Conservation (phyloP, 2,329 filamentous ascomycete species). For the Nigrograna mackinnonii region DNA sequence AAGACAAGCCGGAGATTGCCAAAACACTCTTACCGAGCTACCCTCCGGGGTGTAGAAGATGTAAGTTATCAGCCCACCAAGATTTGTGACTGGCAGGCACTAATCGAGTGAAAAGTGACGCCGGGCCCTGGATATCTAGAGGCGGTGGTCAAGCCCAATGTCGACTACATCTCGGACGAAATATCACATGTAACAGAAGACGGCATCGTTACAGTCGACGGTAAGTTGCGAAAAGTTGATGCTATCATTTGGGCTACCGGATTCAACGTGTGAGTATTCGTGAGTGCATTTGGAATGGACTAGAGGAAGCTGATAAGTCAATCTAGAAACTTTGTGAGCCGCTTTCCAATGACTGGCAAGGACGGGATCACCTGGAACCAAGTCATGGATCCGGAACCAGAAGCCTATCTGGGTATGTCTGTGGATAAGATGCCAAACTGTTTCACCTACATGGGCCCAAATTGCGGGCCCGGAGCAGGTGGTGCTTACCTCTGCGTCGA, state of each 20-base stretch:
- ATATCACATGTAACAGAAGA: background rate
- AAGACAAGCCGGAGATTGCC: background rate
- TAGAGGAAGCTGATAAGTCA: too few species aligned
- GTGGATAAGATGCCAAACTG: background rate
- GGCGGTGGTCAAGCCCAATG: background rate
- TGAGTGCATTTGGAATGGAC: too few species aligned
- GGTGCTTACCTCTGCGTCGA: background rate
- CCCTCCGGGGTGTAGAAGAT: background rate
- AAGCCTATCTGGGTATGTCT: background rate
- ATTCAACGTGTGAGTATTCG: too few species aligned
- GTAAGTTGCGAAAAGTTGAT: background rate
- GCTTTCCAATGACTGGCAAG: background rate
- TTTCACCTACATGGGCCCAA: background rate
- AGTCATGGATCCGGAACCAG: background rate
- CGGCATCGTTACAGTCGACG: background rate
- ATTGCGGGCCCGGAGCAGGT: background rate
- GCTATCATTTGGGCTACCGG: constrained; percentile 6
- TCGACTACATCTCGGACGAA: background rate
- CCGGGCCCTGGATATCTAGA: background rate
- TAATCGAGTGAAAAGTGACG: too few species aligned
- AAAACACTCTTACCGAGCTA: background rate
- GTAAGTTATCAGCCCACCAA: too few species aligned
- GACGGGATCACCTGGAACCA: background rate
- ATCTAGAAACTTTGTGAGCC: background rate
- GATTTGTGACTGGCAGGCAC: too few species aligned